phyloP scores from a whole-genome alignment of 208 protist species.

The Leishmania lainsoni region DNA sequence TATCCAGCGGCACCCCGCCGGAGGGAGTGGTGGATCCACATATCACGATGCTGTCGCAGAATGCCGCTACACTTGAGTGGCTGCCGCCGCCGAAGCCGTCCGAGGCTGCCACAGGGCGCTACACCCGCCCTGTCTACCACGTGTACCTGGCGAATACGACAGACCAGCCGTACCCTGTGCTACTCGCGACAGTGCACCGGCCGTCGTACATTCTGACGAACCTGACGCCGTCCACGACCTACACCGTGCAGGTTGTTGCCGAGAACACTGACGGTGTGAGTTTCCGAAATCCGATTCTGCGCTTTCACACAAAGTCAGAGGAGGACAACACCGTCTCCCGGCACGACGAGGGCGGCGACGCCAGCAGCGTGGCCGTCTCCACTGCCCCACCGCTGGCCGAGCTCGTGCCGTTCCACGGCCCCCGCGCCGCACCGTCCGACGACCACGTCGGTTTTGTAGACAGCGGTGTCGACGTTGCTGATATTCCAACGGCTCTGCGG shows the following conservation, averaged over 20 bases:
- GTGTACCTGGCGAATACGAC: constrained; percentile 63
- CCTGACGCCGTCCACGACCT: constrained; percentile 71
- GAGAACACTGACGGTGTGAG: constrained; percentile 84
- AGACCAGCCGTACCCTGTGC: constrained; percentile 44
- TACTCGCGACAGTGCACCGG: constrained; percentile 35
- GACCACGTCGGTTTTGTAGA: neutral
- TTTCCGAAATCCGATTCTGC: constrained; percentile 80
- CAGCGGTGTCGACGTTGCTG: constrained; percentile 15
- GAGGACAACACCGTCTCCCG: constrained; percentile 54
- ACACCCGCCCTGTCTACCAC: constrained; percentile 51
- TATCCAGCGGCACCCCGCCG: constrained; percentile 80
- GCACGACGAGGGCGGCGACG: constrained; percentile 25
- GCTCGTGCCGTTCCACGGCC: constrained; percentile 30
- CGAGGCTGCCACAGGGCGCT: constrained; percentile 27
- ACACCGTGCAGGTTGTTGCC: constrained; percentile 83
- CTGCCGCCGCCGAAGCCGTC: constrained; percentile 39
- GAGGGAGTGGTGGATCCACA: constrained; percentile 69
- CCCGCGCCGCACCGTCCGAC: constrained; percentile 13
- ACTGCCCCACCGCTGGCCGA: constrained; percentile 13
- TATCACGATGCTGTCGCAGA: constrained; percentile 59
- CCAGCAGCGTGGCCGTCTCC: neutral
- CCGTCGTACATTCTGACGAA: constrained; percentile 52
- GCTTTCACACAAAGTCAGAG: constrained; percentile 72
- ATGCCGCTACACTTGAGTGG: constrained; percentile 77
- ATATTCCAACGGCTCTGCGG: constrained; percentile 25